phyloP scores from a whole-genome alignment of 495 filamentous ascomycete species.

The Staphylotrichum longicolle region DNA sequence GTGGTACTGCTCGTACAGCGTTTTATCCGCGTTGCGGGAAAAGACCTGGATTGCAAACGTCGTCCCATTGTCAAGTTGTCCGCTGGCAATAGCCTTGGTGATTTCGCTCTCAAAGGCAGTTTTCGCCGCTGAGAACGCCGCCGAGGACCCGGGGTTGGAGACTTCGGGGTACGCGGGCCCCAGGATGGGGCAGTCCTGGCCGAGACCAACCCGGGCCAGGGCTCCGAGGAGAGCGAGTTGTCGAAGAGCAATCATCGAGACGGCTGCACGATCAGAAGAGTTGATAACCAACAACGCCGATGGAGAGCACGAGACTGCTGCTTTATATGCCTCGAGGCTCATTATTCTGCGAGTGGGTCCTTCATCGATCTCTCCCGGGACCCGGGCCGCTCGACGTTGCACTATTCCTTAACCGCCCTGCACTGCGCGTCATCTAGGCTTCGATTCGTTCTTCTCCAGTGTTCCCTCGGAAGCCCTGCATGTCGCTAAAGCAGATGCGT shows the following conservation, averaged over 20 bases:
- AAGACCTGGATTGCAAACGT: constrained; percentile 23
- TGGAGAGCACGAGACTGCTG: too few species aligned
- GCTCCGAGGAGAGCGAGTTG: neutral
- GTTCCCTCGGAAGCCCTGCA: too few species aligned
- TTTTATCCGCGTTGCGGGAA: constrained; percentile 13
- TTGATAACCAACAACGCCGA: too few species aligned
- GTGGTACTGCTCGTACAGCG: constrained; percentile 11
- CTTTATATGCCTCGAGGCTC: too few species aligned
- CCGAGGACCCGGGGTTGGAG: neutral
- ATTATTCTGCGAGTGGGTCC: too few species aligned
- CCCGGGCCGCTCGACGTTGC: too few species aligned
- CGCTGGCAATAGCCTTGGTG: constrained; percentile 5
- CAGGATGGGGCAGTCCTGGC: constrained; percentile 27
- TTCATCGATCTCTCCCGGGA: too few species aligned
- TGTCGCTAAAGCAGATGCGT: too few species aligned
- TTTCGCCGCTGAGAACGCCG: constrained; percentile 4
- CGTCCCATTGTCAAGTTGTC: constrained; percentile 3
- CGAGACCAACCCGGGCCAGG: neutral
- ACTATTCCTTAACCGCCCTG: too few species aligned
- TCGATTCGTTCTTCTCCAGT: too few species aligned
- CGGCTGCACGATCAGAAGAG: too few species aligned
- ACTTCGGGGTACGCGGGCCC: constrained; percentile 25
- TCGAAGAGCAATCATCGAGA: neutral
- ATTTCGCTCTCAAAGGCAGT: constrained; percentile 15
- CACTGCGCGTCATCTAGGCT: too few species aligned